phyloP scores from a whole-genome alignment of 2,329 filamentous ascomycete species.

The Ophiostoma angusticollis region DNA sequence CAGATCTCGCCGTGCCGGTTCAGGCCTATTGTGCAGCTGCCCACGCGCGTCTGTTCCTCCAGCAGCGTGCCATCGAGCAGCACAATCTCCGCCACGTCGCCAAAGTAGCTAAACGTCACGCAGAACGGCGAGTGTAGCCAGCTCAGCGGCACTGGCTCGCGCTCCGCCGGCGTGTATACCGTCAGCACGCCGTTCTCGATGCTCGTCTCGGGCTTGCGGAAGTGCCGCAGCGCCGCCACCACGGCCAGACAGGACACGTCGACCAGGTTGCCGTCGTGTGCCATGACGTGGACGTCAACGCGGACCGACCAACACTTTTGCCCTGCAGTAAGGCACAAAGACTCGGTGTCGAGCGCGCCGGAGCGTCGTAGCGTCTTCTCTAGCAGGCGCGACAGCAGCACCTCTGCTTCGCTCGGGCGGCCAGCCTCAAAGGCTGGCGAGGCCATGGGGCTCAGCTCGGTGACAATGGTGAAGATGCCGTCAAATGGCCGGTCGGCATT shows the following conservation, averaged over 20 bases:
- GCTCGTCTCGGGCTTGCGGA: constrained; percentile 76
- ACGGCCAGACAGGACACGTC: constrained; percentile 79
- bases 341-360: constrained; percentile 87
- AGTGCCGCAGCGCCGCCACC: constrained; percentile 80
- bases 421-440: constrained; percentile 82
- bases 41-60: constrained; percentile 65
- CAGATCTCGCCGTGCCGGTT: constrained; percentile 86
- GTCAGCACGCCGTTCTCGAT: constrained; percentile 76
- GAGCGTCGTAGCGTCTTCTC: constrained; percentile 92
- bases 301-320: constrained; percentile 85
- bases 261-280: constrained; percentile 80
- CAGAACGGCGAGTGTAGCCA: constrained; percentile 89
- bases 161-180: constrained; percentile 70
- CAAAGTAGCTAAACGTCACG: constrained; percentile 77
- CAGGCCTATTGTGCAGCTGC: constrained; percentile 68
- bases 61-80: constrained; percentile 59
- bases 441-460: constrained; percentile 85
- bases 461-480: constrained; percentile 83
- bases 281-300: constrained; percentile 82
- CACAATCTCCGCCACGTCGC: constrained; percentile 56
- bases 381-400: constrained; percentile 73
- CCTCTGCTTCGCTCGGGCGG: constrained; percentile 70
- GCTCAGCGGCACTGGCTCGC: constrained; percentile 79
- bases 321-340: constrained; percentile 81
- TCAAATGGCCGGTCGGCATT: constrained; percentile 85